A percentile compares a stretch with the other conserved stretches of the same genome.
Evolutionary conservation across 2,329 filamentous ascomycete genomes (phyloP).

Genomic region (Gyromitra esculenta): DNA sequence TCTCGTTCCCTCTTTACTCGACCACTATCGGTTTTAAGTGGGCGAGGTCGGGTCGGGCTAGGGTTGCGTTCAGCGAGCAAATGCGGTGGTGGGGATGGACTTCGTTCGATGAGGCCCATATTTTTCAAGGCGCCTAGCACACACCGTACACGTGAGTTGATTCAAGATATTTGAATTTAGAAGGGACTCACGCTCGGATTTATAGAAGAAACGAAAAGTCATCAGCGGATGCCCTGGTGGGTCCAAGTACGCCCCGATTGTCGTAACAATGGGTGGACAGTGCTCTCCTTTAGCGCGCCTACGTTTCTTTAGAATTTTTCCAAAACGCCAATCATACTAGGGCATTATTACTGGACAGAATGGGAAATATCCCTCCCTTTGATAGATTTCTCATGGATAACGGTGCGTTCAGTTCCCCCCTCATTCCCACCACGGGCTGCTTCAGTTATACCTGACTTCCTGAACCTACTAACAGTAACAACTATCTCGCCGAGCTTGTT

Average conservation of each 20-base stretch:
- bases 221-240: not conserved
- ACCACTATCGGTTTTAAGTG: slow-evolving; percentile 8
- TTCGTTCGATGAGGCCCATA: slow-evolving; percentile 39
- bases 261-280: not conserved
- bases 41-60: not conserved
- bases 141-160: not conserved
- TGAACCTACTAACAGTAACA: slow-evolving; percentile 23
- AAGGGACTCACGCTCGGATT: slow-evolving; percentile 30
- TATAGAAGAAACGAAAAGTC: slow-evolving; percentile 32
- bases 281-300: slow-evolving; percentile 36
- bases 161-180: not conserved
- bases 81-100: slow-evolving; percentile 22
- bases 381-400: slow-evolving; percentile 41
- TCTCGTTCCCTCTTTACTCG: slow-evolving; percentile 20
- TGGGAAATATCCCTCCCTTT: slow-evolving; percentile 43
- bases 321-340: not conserved
- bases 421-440: not conserved
- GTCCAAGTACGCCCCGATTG: slow-evolving; percentile 10
- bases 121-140: slow-evolving; percentile 35
- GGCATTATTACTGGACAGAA: slow-evolving; percentile 30
- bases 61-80: slow-evolving; percentile 1
- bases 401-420: not conserved
- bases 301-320: slow-evolving; percentile 4
- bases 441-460: not conserved
- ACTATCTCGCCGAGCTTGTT: slow-evolving; percentile 32